phyloP scores from a whole-genome alignment of 2,329 filamentous ascomycete species.

The Calonectria pseudoreteaudii region DNA sequence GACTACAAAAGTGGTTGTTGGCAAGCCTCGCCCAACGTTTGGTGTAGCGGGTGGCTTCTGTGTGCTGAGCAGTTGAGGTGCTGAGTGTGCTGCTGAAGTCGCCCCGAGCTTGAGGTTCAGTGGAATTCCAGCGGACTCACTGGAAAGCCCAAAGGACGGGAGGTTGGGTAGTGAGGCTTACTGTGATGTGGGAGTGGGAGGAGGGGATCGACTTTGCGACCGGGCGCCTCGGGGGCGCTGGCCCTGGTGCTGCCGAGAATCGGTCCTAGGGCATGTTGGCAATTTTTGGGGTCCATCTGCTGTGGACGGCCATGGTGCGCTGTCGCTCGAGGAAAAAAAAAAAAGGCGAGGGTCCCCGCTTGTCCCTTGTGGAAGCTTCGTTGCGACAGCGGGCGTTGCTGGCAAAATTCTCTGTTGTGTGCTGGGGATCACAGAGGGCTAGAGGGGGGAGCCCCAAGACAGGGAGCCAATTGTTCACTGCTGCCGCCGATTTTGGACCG shows the following conservation, averaged over 20 bases:
- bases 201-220: conserved; percentile 9
- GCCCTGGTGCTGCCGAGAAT: conserved; percentile 7
- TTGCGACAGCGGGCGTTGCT: background rate
- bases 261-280: background rate
- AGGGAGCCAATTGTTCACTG: conserved; percentile 18
- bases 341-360: background rate
- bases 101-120: conserved; percentile 2
- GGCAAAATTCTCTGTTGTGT: conserved; percentile 14
- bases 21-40: background rate
- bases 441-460: conserved; percentile 7
- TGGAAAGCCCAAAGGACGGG: background rate
- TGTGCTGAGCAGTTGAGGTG: background rate
- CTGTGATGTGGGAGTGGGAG: conserved; percentile 5
- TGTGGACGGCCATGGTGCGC: conserved; percentile 9
- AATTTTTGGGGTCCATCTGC: conserved; percentile 14
- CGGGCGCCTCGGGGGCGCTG: background rate
- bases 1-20: background rate
- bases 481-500: conserved; percentile 8
- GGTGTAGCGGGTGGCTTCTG: background rate
- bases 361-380: conserved; percentile 3
- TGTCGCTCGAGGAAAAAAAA: background rate
- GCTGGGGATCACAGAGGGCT: conserved; percentile 17
- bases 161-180: conserved; percentile 7
- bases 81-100: background rate
- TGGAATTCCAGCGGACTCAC: background rate